Evolutionary conservation across 805 yeast genomes (phyloP), one percentile per base, ranked within the genome.

Genomic region (Komagataella mondaviorum): DNA sequence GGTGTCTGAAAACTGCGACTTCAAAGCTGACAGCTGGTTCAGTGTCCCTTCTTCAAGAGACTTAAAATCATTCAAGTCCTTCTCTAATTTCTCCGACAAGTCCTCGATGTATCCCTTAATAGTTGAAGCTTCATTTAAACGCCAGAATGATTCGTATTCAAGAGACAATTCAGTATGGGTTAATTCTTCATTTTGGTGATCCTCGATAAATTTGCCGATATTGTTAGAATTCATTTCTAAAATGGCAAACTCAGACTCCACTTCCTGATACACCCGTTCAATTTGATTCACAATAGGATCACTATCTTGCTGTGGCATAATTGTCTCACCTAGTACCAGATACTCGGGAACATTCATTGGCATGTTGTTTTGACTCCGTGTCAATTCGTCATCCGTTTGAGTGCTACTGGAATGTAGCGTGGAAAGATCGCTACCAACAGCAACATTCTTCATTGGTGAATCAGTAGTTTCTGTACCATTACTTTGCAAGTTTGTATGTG

Each of bases 161-260:
- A 63, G 47, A 2, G 65, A 58, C 3, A 48, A 51, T 18, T 56
- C 54, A 8, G 67, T 57, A 50, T 66, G 67, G 6, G 30, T 48
- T 3, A 50, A 36, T 8, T 57, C 18, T 4, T 51, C 51, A 1
- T 50, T 51, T 14, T 45, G 23, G 23, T 67, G 68, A 46, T 60
- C 63, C 3, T 36, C 20, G 14, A 68, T 36, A 46, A 60, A 67
- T 6, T 43, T 51, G n/a, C 53, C 55, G 17, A 62, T 45, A 1
- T 54, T 44, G 14, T 23, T 22, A 3, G 60, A 47, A 48, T 67
- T 67, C 47, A 51, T 49, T 3, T 52, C 44, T 39, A 68, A 47
- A 6, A 63, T 53, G 12, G 53, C 55, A 23, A 67, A 55, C 24
- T 65, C 62, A 7, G 68, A 63, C 7, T 64, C 65, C 1, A 58